A percentile compares a stretch with the other conserved stretches of the same genome.
These are phyloP conservation scores for Rhodotorula toruloides DNA, from an alignment of 768 basidiomycete genomes.

Conservation along the genomic window DNA sequence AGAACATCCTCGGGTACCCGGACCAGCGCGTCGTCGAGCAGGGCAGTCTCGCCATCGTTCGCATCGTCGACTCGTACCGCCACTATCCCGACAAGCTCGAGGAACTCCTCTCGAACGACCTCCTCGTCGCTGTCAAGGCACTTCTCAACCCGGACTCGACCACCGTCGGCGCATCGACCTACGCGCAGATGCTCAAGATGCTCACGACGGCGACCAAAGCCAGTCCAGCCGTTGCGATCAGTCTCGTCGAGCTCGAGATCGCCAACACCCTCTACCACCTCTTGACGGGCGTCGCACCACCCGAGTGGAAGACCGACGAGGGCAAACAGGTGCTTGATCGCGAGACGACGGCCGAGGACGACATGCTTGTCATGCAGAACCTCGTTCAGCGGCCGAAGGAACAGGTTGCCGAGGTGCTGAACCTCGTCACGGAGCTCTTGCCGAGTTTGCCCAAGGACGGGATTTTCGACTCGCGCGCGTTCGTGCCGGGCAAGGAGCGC, in stretches of 20 bases:
- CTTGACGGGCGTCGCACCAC: slow-evolving; percentile 84
- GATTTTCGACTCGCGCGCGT: slow-evolving; percentile 69
- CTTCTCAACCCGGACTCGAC: slow-evolving; percentile 40
- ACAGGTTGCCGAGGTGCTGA: slow-evolving; percentile 88
- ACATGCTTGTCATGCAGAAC: slow-evolving; percentile 98
- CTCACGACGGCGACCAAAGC: slow-evolving; percentile 80
- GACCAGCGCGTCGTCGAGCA: slow-evolving; percentile 97
- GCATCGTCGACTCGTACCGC: slow-evolving; percentile 85
- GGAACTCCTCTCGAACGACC: slow-evolving; percentile 62
- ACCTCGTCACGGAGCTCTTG: slow-evolving; percentile 81
- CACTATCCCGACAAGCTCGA: slow-evolving; percentile 83
- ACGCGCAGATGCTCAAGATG: slow-evolving; percentile 77
- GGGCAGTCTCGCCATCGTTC: slow-evolving; percentile 88
- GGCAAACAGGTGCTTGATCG: slow-evolving; percentile 31
- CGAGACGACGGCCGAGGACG: slow-evolving; percentile 58
- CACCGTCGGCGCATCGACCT: slow-evolving; percentile 53
- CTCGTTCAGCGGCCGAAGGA: slow-evolving; percentile 94
- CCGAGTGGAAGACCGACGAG: slow-evolving; percentile 49
- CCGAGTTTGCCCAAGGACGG: slow-evolving; percentile 94
- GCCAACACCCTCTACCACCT: slow-evolving; percentile 91
- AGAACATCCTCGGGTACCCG: slow-evolving; percentile 82
- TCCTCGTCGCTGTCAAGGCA: slow-evolving; percentile 48
- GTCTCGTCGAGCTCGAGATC: slow-evolving; percentile 84
- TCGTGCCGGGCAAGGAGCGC: slow-evolving; percentile 29
- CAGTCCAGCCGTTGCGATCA: slow-evolving; percentile 78